Evolutionary conservation across 192 early-diverging fungal species (phyloP), one percentile per base, ranked within the genome.

Genomic region (Thamnidium elegans): DNA sequence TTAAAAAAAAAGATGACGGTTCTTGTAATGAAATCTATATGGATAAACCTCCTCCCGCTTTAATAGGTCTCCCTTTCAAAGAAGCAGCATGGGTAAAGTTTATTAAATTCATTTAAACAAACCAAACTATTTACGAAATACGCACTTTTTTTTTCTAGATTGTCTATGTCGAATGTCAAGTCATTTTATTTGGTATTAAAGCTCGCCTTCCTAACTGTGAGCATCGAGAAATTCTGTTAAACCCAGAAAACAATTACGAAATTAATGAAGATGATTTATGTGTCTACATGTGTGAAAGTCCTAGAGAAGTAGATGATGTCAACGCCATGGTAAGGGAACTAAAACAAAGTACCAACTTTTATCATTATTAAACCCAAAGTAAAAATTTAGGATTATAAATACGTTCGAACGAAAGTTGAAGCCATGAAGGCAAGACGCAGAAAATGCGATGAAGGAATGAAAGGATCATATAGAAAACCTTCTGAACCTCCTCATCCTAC

Each of bases 11-110:
- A 26, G 26, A 71, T 26, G 89, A 90, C 59, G 87, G 87, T 0
- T 80, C 76, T 3, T 82, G 82, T 39, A 89, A 89, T 61, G 85
- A 91, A 63, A 62, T 89, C 2, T 88, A 87, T 58, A 71, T 73
- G 4, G 69, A 69, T 30, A 67, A 72, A 1, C 68, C 84, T n/a
- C 80, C 84, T 44, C 58, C 74, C 3, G 66, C 78, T 20, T 82
- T 91, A 51, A 74, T 80, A n/a, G 86, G 87, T 2, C 66, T 79
- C 47, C 68, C 72, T 20, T 91, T 91, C 68, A 72, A 74, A 13
- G 78, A 82, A n/a, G 81, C 77, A 9, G 71, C 87, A 1, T 87
- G 78, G 73, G 54, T 75, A 65, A 1, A 42, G 21, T 34, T 26
- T 26, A 26, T 26, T 56, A 3, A 23, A 15, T 47, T 47, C 30